Percentiles rank a stretch among this genome's conserved stretches.
phyloP scores from a whole-genome alignment of 1,139 yeast species.

The Hyphopichia burtonii region DNA sequence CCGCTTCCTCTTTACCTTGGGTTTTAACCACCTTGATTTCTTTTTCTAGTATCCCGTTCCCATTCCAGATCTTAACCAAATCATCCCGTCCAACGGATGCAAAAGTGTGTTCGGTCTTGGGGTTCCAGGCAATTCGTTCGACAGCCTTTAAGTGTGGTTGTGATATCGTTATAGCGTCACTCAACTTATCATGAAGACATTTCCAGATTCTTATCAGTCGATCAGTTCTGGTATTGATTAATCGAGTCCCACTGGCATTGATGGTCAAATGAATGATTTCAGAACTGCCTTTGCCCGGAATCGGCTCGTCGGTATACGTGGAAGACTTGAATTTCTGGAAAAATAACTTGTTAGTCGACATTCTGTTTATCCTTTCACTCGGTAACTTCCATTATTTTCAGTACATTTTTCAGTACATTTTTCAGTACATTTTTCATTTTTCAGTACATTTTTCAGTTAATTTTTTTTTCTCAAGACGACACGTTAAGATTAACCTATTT shows the following conservation, averaged over 20 bases:
- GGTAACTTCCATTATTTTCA: background rate
- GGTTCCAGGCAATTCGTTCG: slow-evolving; percentile 60
- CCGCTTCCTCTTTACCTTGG: slow-evolving; percentile 9
- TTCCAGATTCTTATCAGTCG: slow-evolving; percentile 45
- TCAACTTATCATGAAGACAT: slow-evolving; percentile 24
- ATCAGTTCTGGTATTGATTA: slow-evolving; percentile 50
- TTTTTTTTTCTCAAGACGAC: background rate
- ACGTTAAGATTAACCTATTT: background rate
- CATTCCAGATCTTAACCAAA: slow-evolving; percentile 59
- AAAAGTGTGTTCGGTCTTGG: slow-evolving; percentile 48
- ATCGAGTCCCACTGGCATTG: slow-evolving; percentile 42
- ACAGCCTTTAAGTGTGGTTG: slow-evolving; percentile 48
- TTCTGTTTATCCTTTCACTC: background rate
- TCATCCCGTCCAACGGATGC: slow-evolving; percentile 61
- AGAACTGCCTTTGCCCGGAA: slow-evolving; percentile 26
- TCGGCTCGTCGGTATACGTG: slow-evolving; percentile 24
- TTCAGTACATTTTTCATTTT: background rate
- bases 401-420: background rate
- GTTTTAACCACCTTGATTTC: slow-evolving; percentile 27
- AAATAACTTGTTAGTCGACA: slow-evolving; percentile 14
- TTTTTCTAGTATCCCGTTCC: slow-evolving; percentile 37
- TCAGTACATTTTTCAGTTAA: background rate
- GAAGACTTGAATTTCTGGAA: slow-evolving; percentile 24
- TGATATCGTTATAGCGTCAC: slow-evolving; percentile 38
- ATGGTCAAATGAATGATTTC: slow-evolving; percentile 33